Evolutionary conservation across 176 grass and related monocot species (phyloP).

Genomic region (Alloteropsis semialata): DNA sequence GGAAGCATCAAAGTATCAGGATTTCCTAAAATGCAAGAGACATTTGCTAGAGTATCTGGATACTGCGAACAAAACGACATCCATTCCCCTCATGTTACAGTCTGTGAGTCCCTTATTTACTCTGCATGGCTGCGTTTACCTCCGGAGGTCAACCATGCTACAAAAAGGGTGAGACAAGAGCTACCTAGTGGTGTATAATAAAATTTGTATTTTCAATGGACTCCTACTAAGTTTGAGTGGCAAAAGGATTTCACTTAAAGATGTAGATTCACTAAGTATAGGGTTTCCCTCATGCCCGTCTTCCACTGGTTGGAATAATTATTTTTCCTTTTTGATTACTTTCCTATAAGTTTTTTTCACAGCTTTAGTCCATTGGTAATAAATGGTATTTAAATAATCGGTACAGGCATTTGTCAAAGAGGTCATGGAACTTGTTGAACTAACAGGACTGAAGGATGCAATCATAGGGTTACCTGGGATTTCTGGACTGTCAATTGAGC

Average conservation of each 20-base stretch:
- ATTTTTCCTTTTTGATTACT: neutral
- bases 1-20: slow-evolving; percentile 53
- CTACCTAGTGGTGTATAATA: neutral
- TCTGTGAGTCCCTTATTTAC: slow-evolving; percentile 56
- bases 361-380: neutral
- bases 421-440: slow-evolving; percentile 63
- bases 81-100: slow-evolving; percentile 52
- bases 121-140: slow-evolving; percentile 60
- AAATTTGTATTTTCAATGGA: neutral
- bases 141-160: slow-evolving; percentile 38
- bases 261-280: neutral
- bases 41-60: slow-evolving; percentile 55
- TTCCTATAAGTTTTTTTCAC: neutral
- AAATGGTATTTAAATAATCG: neutral
- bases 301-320: neutral
- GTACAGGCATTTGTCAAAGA: slow-evolving; percentile 55
- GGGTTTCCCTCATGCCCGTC: neutral
- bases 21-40: slow-evolving; percentile 56
- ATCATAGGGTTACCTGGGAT: slow-evolving; percentile 53
- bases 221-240: neutral
- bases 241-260: neutral
- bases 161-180: slow-evolving; percentile 33
- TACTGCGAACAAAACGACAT: slow-evolving; percentile 58
- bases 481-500: slow-evolving; percentile 54
- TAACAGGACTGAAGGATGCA: slow-evolving; percentile 37